Base-by-base conservation (phyloP, 106 monocot species). In the Dactylorhiza incarnata region DNA sequence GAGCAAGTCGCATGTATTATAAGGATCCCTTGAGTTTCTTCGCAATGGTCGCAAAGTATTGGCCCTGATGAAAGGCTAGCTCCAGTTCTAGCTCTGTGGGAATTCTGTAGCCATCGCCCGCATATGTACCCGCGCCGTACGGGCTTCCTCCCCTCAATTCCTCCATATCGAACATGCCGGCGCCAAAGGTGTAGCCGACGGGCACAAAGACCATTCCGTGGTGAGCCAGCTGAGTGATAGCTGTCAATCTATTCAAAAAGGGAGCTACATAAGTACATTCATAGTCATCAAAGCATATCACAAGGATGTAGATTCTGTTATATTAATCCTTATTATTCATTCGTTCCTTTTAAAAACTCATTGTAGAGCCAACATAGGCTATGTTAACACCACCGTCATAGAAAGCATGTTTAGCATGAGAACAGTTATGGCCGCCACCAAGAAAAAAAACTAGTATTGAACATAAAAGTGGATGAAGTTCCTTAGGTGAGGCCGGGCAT, bases 151-250 rank as follows among this genome's bases (percentile, higher is more conserved):
- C 90, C 75, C 82, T 87, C 59, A 90, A 81, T 0, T 85, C 49
- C 54, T 81, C 90, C 87, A 90, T 90, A 74, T 85, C 85, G 47
- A 87, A 90, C 85, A 90, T 87, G n/a, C 84, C 86, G 47, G 83
- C 87, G 3, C 90, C 90, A 45, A 90, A 90, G 47, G 90, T 87
- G 85, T 90, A 90, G 7, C 90, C 90, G 22, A 87, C 78, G 4
- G 90, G 90, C 29, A 90, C 90, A 67, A 87, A 90, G 48, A 90
- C 81, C 90, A 90, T 87, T 49, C 90, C 87, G 62, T 90, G 90
- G 75, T 90, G 90, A 29, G 73, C 76, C 71, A 90, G 56, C 76
- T 90, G 90, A 25, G 90, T 90, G 37, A 90, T 83, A 22, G 90
- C 87, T 69, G 90, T 90, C 77, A 90, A 83, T 44, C 90, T 90